phyloP scores from a whole-genome alignment of 495 filamentous ascomycete species.

The Daldinia bambusicola region DNA sequence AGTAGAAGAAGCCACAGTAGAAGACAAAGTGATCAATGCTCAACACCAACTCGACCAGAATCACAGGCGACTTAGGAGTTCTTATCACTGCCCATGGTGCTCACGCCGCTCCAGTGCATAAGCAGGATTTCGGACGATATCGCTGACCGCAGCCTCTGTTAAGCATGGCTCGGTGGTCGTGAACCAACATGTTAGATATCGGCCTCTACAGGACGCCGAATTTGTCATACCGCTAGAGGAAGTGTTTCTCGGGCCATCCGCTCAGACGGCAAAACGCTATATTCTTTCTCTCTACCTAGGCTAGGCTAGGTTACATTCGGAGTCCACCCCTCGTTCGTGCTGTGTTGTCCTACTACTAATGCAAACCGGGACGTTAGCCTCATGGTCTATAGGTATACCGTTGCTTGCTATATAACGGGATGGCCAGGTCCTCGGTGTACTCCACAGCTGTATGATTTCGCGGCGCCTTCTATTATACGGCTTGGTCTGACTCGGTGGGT shows the following conservation, averaged over 20 bases:
- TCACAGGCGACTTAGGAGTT: background rate
- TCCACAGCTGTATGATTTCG: background rate
- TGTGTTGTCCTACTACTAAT: conserved; percentile 4
- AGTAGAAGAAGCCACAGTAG: too few species aligned
- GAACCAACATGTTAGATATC: conserved; percentile 28
- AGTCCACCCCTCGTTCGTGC: conserved; percentile 1
- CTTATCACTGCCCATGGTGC: background rate
- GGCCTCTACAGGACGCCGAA: conserved; percentile 28
- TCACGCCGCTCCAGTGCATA: background rate
- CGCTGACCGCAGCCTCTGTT: background rate
- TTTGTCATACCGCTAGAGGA: conserved; percentile 8
- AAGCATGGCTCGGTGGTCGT: conserved; percentile 2
- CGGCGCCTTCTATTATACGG: background rate
- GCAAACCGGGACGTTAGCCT: background rate
- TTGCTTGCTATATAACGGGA: background rate
- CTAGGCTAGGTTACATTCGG: background rate
- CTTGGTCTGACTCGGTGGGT: background rate
- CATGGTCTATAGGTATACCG: background rate
- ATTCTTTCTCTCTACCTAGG: background rate
- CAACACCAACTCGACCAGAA: background rate
- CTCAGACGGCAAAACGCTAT: conserved; percentile 15
- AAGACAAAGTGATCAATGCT: background rate
- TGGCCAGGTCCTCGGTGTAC: background rate
- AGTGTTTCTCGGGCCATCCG: conserved; percentile 21
- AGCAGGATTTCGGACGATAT: background rate